phyloP scores from a whole-genome alignment of 345 rosid genomes.

The Gossypium stocksii region DNA sequence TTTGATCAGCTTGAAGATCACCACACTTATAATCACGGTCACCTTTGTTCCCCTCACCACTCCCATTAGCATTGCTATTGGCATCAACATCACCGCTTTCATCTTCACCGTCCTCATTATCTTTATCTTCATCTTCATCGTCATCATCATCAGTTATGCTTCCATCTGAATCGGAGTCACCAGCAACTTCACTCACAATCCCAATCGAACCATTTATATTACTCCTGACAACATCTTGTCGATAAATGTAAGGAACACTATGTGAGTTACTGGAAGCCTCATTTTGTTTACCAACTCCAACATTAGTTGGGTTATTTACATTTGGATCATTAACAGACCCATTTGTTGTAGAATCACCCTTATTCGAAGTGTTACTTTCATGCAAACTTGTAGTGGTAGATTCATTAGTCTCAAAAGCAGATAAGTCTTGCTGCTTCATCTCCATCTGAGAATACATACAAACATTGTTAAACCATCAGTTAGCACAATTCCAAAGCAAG shows the following conservation, averaged over 20 bases:
- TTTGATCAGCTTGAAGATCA: constrained; percentile 64
- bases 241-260: constrained; percentile 46
- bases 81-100: constrained; percentile 31
- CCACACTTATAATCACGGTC: constrained; percentile 40
- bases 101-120: constrained; percentile 20
- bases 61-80: constrained; percentile 29
- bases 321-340: constrained; percentile 27
- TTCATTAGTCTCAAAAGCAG: constrained; percentile 27
- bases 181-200: constrained; percentile 85
- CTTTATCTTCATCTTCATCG: constrained; percentile 20
- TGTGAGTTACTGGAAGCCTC: constrained; percentile 31
- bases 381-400: constrained; percentile 21
- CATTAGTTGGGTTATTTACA: constrained; percentile 20
- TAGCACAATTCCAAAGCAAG: constrained; percentile 10
- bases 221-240: constrained; percentile 78
- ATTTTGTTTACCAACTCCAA: constrained; percentile 23
- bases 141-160: constrained; percentile 59
- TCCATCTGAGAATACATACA: constrained; percentile 47
- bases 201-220: constrained; percentile 54
- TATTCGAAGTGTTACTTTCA: constrained; percentile 14
- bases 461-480: constrained; percentile 2
- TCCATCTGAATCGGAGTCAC: constrained; percentile 87
- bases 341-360: constrained; percentile 24
- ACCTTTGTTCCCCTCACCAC: constrained; percentile 26
- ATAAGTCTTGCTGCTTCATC: constrained; percentile 29